A percentile compares a stretch with the other conserved stretches of the same genome.
Evolutionary conservation across 768 basidiomycete species (phyloP).

Genomic region (Symmetrospora coprosmae): DNA sequence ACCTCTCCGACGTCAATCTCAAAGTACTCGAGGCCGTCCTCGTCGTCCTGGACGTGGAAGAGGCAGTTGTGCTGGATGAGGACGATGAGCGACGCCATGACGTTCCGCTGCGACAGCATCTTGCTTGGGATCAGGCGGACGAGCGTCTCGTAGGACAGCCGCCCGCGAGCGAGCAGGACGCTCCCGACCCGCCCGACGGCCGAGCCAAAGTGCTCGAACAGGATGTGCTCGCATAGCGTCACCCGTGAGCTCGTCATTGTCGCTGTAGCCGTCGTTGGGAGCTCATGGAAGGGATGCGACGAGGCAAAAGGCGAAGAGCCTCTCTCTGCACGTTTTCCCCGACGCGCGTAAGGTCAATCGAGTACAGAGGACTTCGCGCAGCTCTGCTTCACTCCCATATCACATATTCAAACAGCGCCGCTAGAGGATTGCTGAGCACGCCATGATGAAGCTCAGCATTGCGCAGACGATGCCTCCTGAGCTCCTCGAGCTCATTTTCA

Average conservation of each 20-base stretch:
- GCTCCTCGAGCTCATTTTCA: too few species aligned
- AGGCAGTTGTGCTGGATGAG: constrained; percentile 18
- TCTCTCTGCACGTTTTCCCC: too few species aligned
- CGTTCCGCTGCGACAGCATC: not conserved
- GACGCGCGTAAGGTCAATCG: too few species aligned
- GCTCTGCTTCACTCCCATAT: too few species aligned
- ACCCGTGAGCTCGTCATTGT: constrained; percentile 14
- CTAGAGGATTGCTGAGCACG: too few species aligned
- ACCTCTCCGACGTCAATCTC: constrained; percentile 10
- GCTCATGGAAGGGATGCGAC: too few species aligned
- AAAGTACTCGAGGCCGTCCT: constrained; percentile 17
- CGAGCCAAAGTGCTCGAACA: constrained; percentile 19
- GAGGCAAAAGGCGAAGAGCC: too few species aligned
- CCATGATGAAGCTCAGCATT: too few species aligned
- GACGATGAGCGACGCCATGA: not conserved
- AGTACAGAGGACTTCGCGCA: too few species aligned
- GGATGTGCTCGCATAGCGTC: constrained; percentile 15
- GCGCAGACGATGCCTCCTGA: too few species aligned
- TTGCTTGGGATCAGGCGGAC: constrained; percentile 7
- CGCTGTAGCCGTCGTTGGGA: too few species aligned
- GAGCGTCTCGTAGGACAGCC: constrained; percentile 14
- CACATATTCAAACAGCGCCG: too few species aligned
- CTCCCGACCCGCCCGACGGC: constrained; percentile 12
- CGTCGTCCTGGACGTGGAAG: constrained; percentile 10
- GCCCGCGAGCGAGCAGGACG: constrained; percentile 1